These are phyloP conservation scores for Centella asiatica DNA, from an alignment of 129 eudicot species.

Conservation along the genomic window DNA sequence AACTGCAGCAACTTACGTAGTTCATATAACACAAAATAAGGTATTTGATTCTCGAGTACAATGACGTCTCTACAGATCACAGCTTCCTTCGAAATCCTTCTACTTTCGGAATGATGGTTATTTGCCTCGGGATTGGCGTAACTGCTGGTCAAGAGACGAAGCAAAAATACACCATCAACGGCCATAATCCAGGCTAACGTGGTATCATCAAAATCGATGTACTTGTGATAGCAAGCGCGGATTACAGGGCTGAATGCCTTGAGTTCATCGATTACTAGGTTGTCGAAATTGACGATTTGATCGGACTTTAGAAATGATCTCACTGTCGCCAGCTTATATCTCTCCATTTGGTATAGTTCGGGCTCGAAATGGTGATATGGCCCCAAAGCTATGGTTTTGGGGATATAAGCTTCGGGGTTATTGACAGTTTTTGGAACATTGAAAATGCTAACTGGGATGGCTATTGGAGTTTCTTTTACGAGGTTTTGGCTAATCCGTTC, in stretches of 20 bases:
- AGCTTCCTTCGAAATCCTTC: background rate
- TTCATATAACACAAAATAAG: background rate
- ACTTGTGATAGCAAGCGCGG: slow-evolving; percentile 18
- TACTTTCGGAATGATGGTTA: background rate
- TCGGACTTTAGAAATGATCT: background rate
- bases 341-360: slow-evolving; percentile 16
- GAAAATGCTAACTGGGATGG: slow-evolving; percentile 3
- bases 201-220: slow-evolving; percentile 15
- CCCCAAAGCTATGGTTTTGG: slow-evolving; percentile 16
- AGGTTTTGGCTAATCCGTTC: background rate
- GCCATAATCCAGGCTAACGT: slow-evolving; percentile 17
- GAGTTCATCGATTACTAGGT: slow-evolving; percentile 4
- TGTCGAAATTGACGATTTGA: background rate
- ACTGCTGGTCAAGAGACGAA: background rate
- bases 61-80: slow-evolving; percentile 15
- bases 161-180: slow-evolving; percentile 19
- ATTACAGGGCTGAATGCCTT: background rate
- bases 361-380: slow-evolving; percentile 17
- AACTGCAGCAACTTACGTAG: background rate
- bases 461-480: background rate
- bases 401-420: slow-evolving; percentile 22
- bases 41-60: slow-evolving; percentile 20
- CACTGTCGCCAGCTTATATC: slow-evolving; percentile 10
- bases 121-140: background rate
- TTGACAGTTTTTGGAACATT: slow-evolving; percentile 6